Evolutionary conservation across 805 yeast species (phyloP), one percentile per base, ranked within the genome.

Genomic region (Ogataea neopini): DNA sequence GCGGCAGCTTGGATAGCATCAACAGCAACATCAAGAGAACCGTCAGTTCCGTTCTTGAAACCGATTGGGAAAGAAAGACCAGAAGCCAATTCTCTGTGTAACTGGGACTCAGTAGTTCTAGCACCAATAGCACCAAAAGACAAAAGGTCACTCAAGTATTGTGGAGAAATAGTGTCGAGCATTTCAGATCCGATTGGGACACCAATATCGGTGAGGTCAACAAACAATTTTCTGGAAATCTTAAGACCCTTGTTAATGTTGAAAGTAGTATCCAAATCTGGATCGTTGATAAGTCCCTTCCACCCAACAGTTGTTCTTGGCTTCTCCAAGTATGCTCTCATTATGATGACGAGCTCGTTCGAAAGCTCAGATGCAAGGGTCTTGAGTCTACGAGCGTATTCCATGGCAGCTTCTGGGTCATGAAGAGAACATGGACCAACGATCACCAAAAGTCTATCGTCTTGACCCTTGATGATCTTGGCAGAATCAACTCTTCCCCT

Each of bases 231-330:
- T 74, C 99, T 84, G 10, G 97, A 81, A 33, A 88, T 79, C 61
- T 89, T 81, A 56, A 92, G 77, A 62, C 99, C 99, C 72, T 89
- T 88, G 80, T 92, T 92, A 68, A 92, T 94, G 68, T 92, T 86
- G 81, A 86, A 94, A 41, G 97, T 76, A 63, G 87, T 86, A 70
- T 92, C 88, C 51, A 92, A 81, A 63, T 92, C 96, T 40, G 99
- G 99, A 71, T 92, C 99, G 69, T 92, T 92, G 67, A 92, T 90
- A 62, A 92, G 76, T 61, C 99, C 99, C 72, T 92, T 92, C 99
- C 99, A 92, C 56, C 99, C 99, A 46, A 92, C 98, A 19, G 98
- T 92, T 54, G 99, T 92, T 76, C 99, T 86, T 62, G 99, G 99
- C 72, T 92, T 92, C 73, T 92, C 99, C 58, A 92, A 77, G 78